These are phyloP conservation scores for Chaetomium tenue DNA, from an alignment of 495 filamentous ascomycete species.

Conservation along the genomic window DNA sequence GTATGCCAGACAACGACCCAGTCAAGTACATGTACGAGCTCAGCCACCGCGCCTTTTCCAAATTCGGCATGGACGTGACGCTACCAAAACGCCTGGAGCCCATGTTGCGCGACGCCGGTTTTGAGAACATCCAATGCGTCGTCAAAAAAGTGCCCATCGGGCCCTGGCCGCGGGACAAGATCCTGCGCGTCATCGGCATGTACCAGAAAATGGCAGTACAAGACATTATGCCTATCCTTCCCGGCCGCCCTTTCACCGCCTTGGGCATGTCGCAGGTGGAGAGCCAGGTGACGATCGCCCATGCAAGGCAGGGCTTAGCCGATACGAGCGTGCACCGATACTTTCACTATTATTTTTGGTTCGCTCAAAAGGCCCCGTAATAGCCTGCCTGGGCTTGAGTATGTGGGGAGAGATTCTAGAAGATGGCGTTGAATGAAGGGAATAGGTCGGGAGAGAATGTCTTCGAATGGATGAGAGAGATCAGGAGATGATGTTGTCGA, in stretches of 20 bases:
- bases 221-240: conserved; percentile 52
- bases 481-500: no score
- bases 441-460: no score
- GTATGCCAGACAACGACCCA: conserved; percentile 38
- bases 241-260: conserved; percentile 49
- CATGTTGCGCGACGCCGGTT: conserved; percentile 55
- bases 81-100: conserved; percentile 48
- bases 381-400: background rate
- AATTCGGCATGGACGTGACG: conserved; percentile 46
- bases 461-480: no score
- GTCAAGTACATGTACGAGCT: conserved; percentile 37
- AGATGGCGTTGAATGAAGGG: no score
- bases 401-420: background rate
- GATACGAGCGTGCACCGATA: conserved; percentile 38
- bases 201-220: conserved; percentile 49
- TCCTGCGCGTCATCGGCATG: conserved; percentile 55
- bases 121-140: conserved; percentile 55
- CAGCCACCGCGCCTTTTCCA: conserved; percentile 32
- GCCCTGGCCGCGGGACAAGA: conserved; percentile 54
- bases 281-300: conserved; percentile 33
- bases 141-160: conserved; percentile 56
- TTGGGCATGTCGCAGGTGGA: conserved; percentile 36
- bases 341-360: conserved; percentile 43
- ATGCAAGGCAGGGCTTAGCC: conserved; percentile 33
- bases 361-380: conserved; percentile 36